Conservation (phyloP, 805 yeast genomes). For the Kluyveromyces aestuarii region DNA sequence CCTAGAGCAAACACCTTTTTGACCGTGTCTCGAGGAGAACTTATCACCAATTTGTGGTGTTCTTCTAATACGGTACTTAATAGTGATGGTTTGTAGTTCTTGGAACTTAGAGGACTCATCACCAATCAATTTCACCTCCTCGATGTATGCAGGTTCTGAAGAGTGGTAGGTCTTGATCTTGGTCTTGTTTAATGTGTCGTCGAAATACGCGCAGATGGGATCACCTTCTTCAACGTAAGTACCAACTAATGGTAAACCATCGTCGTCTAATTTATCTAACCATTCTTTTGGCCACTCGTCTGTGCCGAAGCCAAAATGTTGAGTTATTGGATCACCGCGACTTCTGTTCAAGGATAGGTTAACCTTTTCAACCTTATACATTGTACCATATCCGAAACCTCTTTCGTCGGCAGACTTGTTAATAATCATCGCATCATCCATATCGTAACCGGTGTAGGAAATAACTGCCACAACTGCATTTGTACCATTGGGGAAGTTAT, state of each 20-base stretch:
- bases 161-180: slow-evolving; percentile 90
- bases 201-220: slow-evolving; percentile 87
- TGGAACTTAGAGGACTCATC: slow-evolving; percentile 58
- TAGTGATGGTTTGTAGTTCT: slow-evolving; percentile 77
- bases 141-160: slow-evolving; percentile 88
- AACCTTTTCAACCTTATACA: slow-evolving; percentile 87
- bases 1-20: slow-evolving; percentile 96
- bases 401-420: slow-evolving; percentile 96
- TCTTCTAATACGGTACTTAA: slow-evolving; percentile 86
- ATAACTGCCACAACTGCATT: slow-evolving; percentile 98
- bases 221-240: slow-evolving; percentile 88
- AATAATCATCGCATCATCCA: slow-evolving; percentile 99
- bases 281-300: slow-evolving; percentile 91
- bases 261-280: slow-evolving; percentile 80
- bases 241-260: slow-evolving; percentile 90
- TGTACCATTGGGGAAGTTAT: slow-evolving; percentile 95
- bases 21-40: slow-evolving; percentile 96
- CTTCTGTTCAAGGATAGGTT: slow-evolving; percentile 71
- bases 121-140: slow-evolving; percentile 87
- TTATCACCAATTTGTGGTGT: slow-evolving; percentile 95
- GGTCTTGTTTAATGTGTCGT: slow-evolving; percentile 84
- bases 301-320: slow-evolving; percentile 87
- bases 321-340: slow-evolving; percentile 90
- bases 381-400: slow-evolving; percentile 96
- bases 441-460: slow-evolving; percentile 97